Evolutionary conservation across 1,139 yeast species (phyloP).

Genomic region (Yamadazyma spencermartinsiae): DNA sequence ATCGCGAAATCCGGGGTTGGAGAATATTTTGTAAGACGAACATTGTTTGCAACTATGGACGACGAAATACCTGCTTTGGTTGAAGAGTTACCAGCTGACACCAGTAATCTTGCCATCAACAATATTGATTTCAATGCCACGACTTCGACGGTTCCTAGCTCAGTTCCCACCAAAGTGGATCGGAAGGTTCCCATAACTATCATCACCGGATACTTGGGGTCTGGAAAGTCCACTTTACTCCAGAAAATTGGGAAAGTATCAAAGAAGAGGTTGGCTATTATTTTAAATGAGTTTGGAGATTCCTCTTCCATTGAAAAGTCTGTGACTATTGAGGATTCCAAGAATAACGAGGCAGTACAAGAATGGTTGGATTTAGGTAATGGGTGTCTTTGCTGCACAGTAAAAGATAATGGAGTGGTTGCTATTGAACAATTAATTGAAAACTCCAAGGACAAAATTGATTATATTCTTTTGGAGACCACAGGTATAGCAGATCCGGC

Average conservation of each 20-base stretch:
- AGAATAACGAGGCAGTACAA: constrained; percentile 56
- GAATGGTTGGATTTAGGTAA: constrained; percentile 97
- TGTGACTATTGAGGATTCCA: constrained; percentile 69
- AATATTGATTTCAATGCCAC: constrained; percentile 14
- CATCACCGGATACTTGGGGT: constrained; percentile 91
- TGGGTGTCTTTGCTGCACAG: constrained; percentile 96
- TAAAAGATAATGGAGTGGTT: constrained; percentile 88
- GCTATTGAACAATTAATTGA: constrained; percentile 90
- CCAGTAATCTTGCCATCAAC: constrained; percentile 8
- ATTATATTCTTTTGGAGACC: constrained; percentile 87
- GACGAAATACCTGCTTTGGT: constrained; percentile 18
- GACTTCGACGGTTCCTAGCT: constrained; percentile 9
- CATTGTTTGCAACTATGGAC: neutral
- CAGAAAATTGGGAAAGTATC: constrained; percentile 72
- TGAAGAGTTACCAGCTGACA: constrained; percentile 13
- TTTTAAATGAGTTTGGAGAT: constrained; percentile 88
- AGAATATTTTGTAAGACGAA: neutral
- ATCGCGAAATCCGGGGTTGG: constrained; percentile 2
- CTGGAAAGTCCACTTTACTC: constrained; percentile 88
- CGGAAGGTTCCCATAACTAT: constrained; percentile 84
- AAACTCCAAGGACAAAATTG: constrained; percentile 71
- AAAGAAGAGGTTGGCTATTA: constrained; percentile 77
- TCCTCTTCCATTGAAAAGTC: constrained; percentile 88
- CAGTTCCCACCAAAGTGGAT: constrained; percentile 13
- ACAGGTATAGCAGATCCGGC: constrained; percentile 99